These are phyloP conservation scores for Leccinum subrobustum DNA, from an alignment of 1,284 basidiomycete species.

Conservation along the genomic window DNA sequence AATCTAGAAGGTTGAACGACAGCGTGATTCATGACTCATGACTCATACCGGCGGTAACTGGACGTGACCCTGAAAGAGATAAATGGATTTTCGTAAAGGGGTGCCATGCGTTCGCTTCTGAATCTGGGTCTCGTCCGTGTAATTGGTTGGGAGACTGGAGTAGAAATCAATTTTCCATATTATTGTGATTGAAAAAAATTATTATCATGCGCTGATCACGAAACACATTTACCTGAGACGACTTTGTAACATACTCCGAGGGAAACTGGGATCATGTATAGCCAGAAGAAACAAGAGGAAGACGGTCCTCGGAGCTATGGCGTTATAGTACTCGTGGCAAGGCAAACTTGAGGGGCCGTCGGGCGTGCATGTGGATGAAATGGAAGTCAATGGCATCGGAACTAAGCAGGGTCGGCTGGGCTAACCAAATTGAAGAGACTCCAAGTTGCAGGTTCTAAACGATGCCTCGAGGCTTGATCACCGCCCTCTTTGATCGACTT, in stretches of 20 bases:
- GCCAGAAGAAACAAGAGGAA: not conserved
- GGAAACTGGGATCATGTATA: not conserved
- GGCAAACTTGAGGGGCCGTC: not conserved
- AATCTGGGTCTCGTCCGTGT: not conserved
- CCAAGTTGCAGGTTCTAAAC: not conserved
- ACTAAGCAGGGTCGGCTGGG: not conserved
- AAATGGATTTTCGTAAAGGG: not conserved
- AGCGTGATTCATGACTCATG: not conserved
- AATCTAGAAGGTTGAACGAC: not conserved
- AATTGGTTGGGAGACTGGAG: not conserved
- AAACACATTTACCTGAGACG: not conserved
- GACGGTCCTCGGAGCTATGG: not conserved
- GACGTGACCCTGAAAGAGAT: not conserved
- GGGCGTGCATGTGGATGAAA: not conserved
- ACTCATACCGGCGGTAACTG: not conserved
- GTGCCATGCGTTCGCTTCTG: not conserved
- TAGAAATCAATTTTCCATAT: too few species aligned
- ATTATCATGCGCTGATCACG: not conserved
- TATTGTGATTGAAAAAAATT: too few species aligned
- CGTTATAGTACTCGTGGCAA: not conserved
- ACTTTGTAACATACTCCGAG: not conserved
- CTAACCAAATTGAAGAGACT: not conserved
- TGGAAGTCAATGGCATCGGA: not conserved
- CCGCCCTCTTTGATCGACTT: not conserved
- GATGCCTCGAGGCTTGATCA: not conserved